Base-by-base conservation (phyloP, 202 grass and related monocot species). In the Zoysia matrella region DNA sequence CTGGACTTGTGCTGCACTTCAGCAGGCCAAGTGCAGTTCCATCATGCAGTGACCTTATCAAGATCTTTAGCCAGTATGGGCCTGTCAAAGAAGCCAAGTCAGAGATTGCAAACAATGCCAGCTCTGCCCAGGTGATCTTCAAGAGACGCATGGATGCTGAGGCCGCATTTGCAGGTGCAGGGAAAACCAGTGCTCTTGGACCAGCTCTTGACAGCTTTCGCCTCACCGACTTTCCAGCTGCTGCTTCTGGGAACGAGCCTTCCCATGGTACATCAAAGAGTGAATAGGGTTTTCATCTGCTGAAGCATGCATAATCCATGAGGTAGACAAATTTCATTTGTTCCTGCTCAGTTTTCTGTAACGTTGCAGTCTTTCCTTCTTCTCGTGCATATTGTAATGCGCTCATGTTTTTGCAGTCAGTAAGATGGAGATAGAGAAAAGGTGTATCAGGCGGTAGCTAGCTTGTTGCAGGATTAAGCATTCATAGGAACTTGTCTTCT, bases 141-240 rank as follows among this genome's bases (percentile, higher is more conserved):
- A 89, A 91, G 87, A 91, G 84, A 82, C 90, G 85, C 65, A 76
- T 76, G 65, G 90, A 98, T 78, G 95, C 92, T 52, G 92, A 93
- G 46, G 73, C 75, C 68, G 92, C 92, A 14, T 88, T 98, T 71
- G 83, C 75, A 5, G 77, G 81, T 51, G 82, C 88, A 51, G 92
- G 95, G 52, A 90, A 95, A 70, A 84, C 90, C 60, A 76, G 89
- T 40, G 73, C 76, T 9, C 90, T 98, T 77, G 82, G 92, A 67
- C 72, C 79, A 11, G 76, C 78, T 40, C 88, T 94, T 61, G 76
- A 80, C 67, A 95, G 88, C 67, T 98, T 88, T 85, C 84, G 82
- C 6, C 90, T 98, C 77, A 90, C 79, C 1, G 90, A 88, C 64
- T 91, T 87, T 30, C 22, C 22, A 30, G 22, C 22, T 30, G 22